phyloP scores from a whole-genome alignment of 352 stramenopile genomes.

The Phytophthora citricola region DNA sequence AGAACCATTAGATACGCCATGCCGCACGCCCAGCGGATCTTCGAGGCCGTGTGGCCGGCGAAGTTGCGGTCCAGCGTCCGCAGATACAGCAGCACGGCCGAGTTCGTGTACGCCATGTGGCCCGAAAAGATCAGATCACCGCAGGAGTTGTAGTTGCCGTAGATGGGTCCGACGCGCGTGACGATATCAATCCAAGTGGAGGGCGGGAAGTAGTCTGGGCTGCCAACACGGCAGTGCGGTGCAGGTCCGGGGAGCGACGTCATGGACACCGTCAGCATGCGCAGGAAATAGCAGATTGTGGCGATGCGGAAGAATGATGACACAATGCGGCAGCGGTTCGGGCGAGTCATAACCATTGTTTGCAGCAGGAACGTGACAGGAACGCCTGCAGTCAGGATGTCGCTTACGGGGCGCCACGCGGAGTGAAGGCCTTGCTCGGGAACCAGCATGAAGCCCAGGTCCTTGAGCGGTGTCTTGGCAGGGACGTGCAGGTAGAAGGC shows the following conservation, averaged over 20 bases:
- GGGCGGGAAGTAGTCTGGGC: slow-evolving; percentile 64
- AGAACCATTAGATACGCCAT: slow-evolving; percentile 60
- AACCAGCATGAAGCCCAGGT: slow-evolving; percentile 80
- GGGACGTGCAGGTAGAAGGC: slow-evolving; percentile 78
- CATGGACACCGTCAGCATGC: slow-evolving; percentile 68
- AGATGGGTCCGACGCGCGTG: slow-evolving; percentile 72
- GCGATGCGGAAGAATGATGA: slow-evolving; percentile 72
- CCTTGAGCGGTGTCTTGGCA: slow-evolving; percentile 56
- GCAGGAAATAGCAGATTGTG: slow-evolving; percentile 77
- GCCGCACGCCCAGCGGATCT: slow-evolving; percentile 60
- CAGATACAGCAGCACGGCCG: slow-evolving; percentile 71
- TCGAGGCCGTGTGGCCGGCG: slow-evolving; percentile 39
- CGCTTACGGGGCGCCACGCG: slow-evolving; percentile 66
- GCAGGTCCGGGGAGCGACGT: slow-evolving; percentile 76
- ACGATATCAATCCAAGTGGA: slow-evolving; percentile 77
- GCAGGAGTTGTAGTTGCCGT: slow-evolving; percentile 81
- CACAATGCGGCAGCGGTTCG: slow-evolving; percentile 57
- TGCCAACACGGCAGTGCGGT: slow-evolving; percentile 64
- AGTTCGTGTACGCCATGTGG: slow-evolving; percentile 78
- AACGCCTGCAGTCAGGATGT: slow-evolving; percentile 67
- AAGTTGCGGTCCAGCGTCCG: slow-evolving; percentile 69
- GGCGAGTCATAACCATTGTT: slow-evolving; percentile 53
- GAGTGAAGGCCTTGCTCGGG: slow-evolving; percentile 67
- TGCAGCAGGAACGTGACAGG: slow-evolving; percentile 70
- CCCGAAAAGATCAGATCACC: slow-evolving; percentile 83